Conservation (phyloP, 2,329 filamentous ascomycete genomes). For the Colletotrichum musae region DNA sequence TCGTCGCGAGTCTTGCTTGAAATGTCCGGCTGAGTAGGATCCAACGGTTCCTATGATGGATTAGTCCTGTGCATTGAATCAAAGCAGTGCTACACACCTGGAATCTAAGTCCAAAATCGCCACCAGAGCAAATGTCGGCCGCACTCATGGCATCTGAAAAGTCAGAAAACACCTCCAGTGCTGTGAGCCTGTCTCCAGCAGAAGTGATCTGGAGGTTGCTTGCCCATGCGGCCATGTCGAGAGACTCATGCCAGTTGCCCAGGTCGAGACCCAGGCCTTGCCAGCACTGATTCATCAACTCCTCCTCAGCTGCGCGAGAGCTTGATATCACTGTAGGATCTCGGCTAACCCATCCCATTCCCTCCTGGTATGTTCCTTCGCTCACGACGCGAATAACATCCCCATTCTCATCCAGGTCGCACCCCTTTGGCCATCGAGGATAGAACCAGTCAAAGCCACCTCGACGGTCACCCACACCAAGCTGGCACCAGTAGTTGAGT, state of each 20-base stretch:
- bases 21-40: slow-evolving; percentile 74
- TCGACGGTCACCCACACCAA: slow-evolving; percentile 90
- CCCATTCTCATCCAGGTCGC: slow-evolving; percentile 77
- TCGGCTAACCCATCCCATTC: slow-evolving; percentile 83
- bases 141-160: slow-evolving; percentile 75
- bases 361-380: slow-evolving; percentile 80
- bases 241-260: slow-evolving; percentile 67
- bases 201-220: slow-evolving; percentile 43
- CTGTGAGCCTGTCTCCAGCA: slow-evolving; percentile 47
- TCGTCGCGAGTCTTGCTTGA: slow-evolving; percentile 63
- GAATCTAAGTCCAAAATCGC: slow-evolving; percentile 59
- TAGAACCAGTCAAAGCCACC: slow-evolving; percentile 93
- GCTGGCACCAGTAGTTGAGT: slow-evolving; percentile 97
- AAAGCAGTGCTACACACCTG: slow-evolving; percentile 46
- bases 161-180: slow-evolving; percentile 66
- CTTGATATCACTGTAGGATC: slow-evolving; percentile 64
- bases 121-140: slow-evolving; percentile 72
- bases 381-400: slow-evolving; percentile 84
- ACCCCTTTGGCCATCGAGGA: slow-evolving; percentile 80
- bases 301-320: slow-evolving; percentile 67
- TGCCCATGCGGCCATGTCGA: slow-evolving; percentile 58
- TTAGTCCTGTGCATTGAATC: slow-evolving; percentile 31
- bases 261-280: slow-evolving; percentile 77
- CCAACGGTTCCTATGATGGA: slow-evolving; percentile 63
- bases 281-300: slow-evolving; percentile 76